Evolutionary conservation across 129 eudicot genomes (phyloP), one percentile per base, ranked within the genome.

Genomic region (Silybum marianum): DNA sequence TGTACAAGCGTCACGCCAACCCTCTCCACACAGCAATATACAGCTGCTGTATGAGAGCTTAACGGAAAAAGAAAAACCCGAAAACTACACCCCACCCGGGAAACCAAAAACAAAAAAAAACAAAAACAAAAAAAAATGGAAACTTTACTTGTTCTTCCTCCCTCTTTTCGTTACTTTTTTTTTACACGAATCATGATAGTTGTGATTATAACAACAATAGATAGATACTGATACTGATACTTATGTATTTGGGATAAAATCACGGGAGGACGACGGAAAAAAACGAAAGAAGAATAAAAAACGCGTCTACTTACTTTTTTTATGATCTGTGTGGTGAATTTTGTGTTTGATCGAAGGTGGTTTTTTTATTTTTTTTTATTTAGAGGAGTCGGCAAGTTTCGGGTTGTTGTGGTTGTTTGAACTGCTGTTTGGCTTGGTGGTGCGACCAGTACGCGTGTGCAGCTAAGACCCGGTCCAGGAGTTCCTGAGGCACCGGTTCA

Each of bases 371-470:
- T 54, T 38, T 11, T 14, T 13, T 83, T 58, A 75, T 78, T 87
- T 80, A 91, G 81, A 89, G 88, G 78, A 91, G 92, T 71, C 86
- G 90, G 88, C 86, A 84, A 79, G 92, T 77, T 82, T 90, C 97
- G 1, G 89, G 74, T 21, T 75, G 94, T 14, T 86, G 83, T 24
- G 75, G 70, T 62, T 88, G 92, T 74, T 89, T 93, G 77, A 85
- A 87, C 81, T 96, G 99, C 22, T 91, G 99, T 77, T 92, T 92
- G 23, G 90, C 97, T 85, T 89, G 97, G 46, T 93, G 97, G 77
- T 91, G 97, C 7, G 98, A 91, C 99, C 99, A 96, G 82, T 90
- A 93, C 1, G 95, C 95, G 80, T 96, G 99, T 25, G 99, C 99
- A 0, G 89, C 84, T 34, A 96, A 85, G 80, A 96, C 99, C 58